Conservation (phyloP, 805 yeast species). For the Candida morakotiae region DNA sequence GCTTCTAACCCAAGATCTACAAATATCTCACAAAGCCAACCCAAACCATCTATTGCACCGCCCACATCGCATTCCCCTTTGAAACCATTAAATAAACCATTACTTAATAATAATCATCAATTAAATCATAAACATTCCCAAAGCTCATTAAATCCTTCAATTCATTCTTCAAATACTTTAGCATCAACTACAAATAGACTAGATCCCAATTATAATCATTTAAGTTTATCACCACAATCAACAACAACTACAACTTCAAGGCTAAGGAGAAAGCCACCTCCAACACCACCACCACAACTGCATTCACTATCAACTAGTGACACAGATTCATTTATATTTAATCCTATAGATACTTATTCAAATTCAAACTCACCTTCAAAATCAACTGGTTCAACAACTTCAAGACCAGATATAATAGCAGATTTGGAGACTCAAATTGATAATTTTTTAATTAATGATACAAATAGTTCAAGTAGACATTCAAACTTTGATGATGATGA, state of each 20-base stretch:
- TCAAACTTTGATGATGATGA: background rate
- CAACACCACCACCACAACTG: background rate
- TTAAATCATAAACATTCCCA: background rate
- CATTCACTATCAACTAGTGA: no score
- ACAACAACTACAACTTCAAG: background rate
- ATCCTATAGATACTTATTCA: background rate
- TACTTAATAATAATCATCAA: background rate
- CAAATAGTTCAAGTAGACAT: background rate
- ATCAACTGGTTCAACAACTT: constrained; percentile 7
- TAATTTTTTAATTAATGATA: constrained; percentile 10
- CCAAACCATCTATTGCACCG: no score
- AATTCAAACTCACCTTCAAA: background rate
- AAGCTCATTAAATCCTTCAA: background rate
- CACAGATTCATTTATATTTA: constrained; percentile 4
- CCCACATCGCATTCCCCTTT: no score
- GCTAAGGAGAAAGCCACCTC: constrained; percentile 6
- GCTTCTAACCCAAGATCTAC: no score
- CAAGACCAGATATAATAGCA: constrained; percentile 18
- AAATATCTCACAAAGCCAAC: background rate
- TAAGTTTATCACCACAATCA: background rate
- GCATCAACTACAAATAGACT: background rate
- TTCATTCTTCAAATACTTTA: background rate
- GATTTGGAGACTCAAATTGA: constrained; percentile 21
- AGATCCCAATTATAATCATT: background rate
- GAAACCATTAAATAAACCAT: constrained; percentile 4